Evolutionary conservation across 2,329 filamentous ascomycete species (phyloP).

Genomic region (Fusarium bulbicola): DNA sequence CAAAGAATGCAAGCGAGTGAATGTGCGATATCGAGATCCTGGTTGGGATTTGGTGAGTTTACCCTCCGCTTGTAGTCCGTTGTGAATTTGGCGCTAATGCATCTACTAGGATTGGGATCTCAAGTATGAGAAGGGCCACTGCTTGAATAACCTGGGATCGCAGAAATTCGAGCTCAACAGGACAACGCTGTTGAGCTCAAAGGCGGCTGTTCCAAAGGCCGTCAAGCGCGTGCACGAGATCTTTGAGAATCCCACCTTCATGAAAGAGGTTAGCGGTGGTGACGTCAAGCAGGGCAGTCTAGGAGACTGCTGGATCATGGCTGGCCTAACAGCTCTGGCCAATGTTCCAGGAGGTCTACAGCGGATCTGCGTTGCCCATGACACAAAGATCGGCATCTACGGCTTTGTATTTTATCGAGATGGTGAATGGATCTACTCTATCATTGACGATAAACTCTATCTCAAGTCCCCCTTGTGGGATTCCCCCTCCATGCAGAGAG

Average conservation of each 20-base stretch:
- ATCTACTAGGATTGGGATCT: conserved; percentile 68
- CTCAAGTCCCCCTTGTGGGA: conserved; percentile 85
- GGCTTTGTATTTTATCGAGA: conserved; percentile 90
- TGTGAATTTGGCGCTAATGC: conserved; percentile 20
- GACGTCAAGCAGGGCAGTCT: conserved; percentile 81
- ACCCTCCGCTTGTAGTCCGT: neutral
- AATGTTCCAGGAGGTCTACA: conserved; percentile 77
- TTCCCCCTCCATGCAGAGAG: conserved; percentile 77
- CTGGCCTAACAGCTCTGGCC: conserved; percentile 78
- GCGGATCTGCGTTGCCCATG: conserved; percentile 77
- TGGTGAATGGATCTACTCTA: conserved; percentile 90
- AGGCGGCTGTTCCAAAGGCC: conserved; percentile 69
- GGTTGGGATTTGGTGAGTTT: conserved; percentile 64
- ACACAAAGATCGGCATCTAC: conserved; percentile 81
- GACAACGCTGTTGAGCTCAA: conserved; percentile 56
- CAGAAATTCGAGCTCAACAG: conserved; percentile 62
- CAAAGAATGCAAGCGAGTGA: conserved; percentile 74
- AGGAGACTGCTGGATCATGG: conserved; percentile 87
- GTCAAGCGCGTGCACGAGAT: conserved; percentile 81
- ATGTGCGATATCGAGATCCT: conserved; percentile 80
- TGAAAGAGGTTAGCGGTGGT: conserved; percentile 70
- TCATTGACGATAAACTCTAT: conserved; percentile 91
- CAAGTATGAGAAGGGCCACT: conserved; percentile 68
- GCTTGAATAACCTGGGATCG: conserved; percentile 62
- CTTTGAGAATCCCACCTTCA: conserved; percentile 77